phyloP scores from a whole-genome alignment of 108 stramenopile species.

The Cylindrotheca closterium region DNA sequence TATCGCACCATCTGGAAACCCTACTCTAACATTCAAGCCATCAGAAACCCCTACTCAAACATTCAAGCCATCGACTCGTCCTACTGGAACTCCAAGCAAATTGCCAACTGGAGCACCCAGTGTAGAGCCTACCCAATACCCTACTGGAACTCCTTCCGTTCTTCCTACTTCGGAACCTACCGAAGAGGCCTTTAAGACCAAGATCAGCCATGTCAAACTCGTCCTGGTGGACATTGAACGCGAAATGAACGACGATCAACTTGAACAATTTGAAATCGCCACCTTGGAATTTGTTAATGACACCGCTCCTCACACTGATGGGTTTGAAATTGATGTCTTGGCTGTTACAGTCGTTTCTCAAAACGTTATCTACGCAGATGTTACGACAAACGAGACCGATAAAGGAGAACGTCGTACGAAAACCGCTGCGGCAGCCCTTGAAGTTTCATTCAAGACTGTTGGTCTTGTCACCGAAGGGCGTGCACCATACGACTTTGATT shows the following conservation, averaged over 20 bases:
- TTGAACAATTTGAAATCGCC: conserved; percentile 23
- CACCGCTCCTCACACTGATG: background rate
- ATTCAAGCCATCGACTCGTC: background rate
- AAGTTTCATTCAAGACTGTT: conserved; percentile 14
- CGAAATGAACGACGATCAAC: conserved; percentile 16
- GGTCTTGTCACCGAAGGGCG: conserved; percentile 24
- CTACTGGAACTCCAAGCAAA: conserved; percentile 2
- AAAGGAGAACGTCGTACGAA: background rate
- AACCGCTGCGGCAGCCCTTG: conserved; percentile 2
- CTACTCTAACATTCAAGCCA: conserved; percentile 1
- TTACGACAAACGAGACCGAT: background rate
- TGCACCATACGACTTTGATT: conserved; percentile 22
- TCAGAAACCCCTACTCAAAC: conserved; percentile 12
- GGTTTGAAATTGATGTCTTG: conserved; percentile 11
- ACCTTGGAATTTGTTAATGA: conserved; percentile 29
- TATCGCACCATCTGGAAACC: background rate
- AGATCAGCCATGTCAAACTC: conserved; percentile 9
- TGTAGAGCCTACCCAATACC: background rate
- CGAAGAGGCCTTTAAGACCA: conserved; percentile 18
- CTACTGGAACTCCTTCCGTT: conserved; percentile 8
- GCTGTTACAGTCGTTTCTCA: conserved; percentile 30
- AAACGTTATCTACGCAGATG: conserved; percentile 14
- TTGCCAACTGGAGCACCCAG: conserved; percentile 17
- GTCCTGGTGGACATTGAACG: conserved; percentile 16
- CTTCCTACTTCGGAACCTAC: conserved; percentile 21